Conservation (phyloP, 2,329 filamentous ascomycete genomes). For the Annulohypoxylon truncatum region DNA sequence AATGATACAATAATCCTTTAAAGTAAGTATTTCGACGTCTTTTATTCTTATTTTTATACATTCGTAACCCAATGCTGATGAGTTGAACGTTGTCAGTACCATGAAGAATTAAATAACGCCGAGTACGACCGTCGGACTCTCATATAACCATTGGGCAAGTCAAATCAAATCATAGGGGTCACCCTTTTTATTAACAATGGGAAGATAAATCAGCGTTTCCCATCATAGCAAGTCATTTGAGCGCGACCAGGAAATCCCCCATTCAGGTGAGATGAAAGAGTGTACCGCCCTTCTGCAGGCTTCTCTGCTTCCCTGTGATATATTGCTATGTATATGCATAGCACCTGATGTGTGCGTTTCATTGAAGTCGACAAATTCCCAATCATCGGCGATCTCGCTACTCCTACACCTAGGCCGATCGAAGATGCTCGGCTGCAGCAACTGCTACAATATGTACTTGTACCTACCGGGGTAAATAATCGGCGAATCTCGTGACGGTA, state of each 20-base stretch:
- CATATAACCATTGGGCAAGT: conserved; percentile 23
- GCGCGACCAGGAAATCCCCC: conserved; percentile 3
- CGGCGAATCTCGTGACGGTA: conserved; percentile 32
- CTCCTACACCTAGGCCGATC: conserved; percentile 28
- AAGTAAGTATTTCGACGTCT: conserved; percentile 11
- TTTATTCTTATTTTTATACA: conserved; percentile 2
- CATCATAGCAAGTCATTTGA: conserved; percentile 10
- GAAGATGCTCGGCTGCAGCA: conserved; percentile 30
- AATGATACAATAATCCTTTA: conserved; percentile 27
- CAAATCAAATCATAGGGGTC: conserved; percentile 12
- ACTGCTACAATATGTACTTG: conserved; percentile 23
- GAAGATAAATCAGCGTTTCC: conserved; percentile 15
- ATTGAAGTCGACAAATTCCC: conserved; percentile 30
- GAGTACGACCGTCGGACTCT: conserved; percentile 25
- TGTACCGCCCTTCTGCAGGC: conserved; percentile 4
- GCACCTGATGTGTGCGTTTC: conserved; percentile 27
- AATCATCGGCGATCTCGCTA: conserved; percentile 42
- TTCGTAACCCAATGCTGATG: conserved; percentile 13
- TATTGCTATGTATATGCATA: conserved; percentile 33
- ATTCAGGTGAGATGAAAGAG: conserved; percentile 9
- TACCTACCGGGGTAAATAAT: conserved; percentile 31
- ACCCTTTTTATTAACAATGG: conserved; percentile 20
- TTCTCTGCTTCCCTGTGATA: conserved; percentile 26
- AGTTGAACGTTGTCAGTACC: conserved; percentile 6
- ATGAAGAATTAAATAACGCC: conserved; percentile 31